Conservation (phyloP, 768 basidiomycete genomes). For the Phlegmacium glaucopus region DNA sequence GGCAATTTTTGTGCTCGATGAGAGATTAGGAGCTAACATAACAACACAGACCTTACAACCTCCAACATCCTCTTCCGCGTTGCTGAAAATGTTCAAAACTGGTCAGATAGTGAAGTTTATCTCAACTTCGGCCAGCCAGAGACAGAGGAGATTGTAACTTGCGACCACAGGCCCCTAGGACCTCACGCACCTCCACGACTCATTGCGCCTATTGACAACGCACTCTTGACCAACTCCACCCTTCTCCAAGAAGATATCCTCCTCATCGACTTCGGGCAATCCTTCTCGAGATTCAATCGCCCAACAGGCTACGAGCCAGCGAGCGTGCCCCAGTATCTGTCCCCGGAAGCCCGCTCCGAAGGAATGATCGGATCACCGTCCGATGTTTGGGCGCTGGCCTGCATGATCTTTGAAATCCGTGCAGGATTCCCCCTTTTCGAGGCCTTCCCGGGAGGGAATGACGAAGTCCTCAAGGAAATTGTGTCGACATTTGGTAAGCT, state of each 20-base stretch:
- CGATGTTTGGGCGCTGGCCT: slow-evolving; percentile 41
- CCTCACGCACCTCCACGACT: slow-evolving; percentile 27
- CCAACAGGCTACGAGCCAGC: slow-evolving; percentile 27
- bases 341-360: slow-evolving; percentile 38
- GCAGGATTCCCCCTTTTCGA: slow-evolving; percentile 40
- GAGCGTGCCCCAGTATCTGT: slow-evolving; percentile 27
- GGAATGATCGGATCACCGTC: slow-evolving; percentile 22
- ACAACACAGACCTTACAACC: slow-evolving; percentile 32
- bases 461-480: slow-evolving; percentile 28
- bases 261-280: slow-evolving; percentile 38
- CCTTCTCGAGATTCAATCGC: slow-evolving; percentile 23
- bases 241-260: slow-evolving; percentile 30
- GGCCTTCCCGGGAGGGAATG: slow-evolving; percentile 27
- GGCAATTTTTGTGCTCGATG: neutral
- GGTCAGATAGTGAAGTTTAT: slow-evolving; percentile 34
- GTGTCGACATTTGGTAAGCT: slow-evolving; percentile 36
- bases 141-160: slow-evolving; percentile 24
- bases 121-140: slow-evolving; percentile 27
- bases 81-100: slow-evolving; percentile 17
- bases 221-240: slow-evolving; percentile 15
- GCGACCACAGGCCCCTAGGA: slow-evolving; percentile 18
- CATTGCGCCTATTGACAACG: slow-evolving; percentile 26
- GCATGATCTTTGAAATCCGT: slow-evolving; percentile 40
- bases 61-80: slow-evolving; percentile 35
- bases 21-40: slow-evolving; percentile 3